Percentiles rank a stretch among this genome's conserved stretches.
Evolutionary conservation across 2,329 filamentous ascomycete genomes (phyloP).

Genomic region (Canariomyces notabilis): DNA sequence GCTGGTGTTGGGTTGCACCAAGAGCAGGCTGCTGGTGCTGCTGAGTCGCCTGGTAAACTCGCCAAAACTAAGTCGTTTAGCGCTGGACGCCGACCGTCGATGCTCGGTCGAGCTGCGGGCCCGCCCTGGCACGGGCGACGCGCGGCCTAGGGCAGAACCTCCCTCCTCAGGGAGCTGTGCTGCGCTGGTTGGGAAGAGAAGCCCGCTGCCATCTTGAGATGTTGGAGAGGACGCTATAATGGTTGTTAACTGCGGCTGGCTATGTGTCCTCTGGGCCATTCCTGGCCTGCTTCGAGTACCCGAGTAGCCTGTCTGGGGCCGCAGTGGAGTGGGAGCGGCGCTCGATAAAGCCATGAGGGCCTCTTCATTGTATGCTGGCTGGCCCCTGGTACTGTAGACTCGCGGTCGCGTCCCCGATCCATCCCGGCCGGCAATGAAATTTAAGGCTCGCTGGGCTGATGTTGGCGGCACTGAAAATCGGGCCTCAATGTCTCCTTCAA

Average conservation of each 20-base stretch:
- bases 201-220: not conserved
- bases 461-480: constrained; percentile 22
- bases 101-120: constrained; percentile 35
- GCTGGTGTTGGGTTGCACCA: constrained; percentile 52
- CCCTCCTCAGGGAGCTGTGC: constrained; percentile 31
- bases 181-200: constrained; percentile 11
- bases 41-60: constrained; percentile 58
- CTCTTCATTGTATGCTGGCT: constrained; percentile 33
- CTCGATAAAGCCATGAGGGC: constrained; percentile 29
- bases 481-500: constrained; percentile 24
- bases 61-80: constrained; percentile 56
- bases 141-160: constrained; percentile 19
- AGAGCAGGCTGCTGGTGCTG: constrained; percentile 55
- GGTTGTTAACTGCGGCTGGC: constrained; percentile 42
- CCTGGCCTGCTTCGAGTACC: constrained; percentile 38
- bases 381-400: constrained; percentile 29
- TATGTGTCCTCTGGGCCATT: constrained; percentile 41
- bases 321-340: constrained; percentile 32
- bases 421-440: constrained; percentile 45
- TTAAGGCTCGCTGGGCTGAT: constrained; percentile 42
- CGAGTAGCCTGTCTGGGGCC: constrained; percentile 52
- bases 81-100: constrained; percentile 48
- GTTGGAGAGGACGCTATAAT: constrained; percentile 19
- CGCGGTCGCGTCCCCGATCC: constrained; percentile 30
- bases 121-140: not conserved